Base-by-base conservation (phyloP, 1,284 basidiomycete genomes). In the Cerrena zonata region DNA sequence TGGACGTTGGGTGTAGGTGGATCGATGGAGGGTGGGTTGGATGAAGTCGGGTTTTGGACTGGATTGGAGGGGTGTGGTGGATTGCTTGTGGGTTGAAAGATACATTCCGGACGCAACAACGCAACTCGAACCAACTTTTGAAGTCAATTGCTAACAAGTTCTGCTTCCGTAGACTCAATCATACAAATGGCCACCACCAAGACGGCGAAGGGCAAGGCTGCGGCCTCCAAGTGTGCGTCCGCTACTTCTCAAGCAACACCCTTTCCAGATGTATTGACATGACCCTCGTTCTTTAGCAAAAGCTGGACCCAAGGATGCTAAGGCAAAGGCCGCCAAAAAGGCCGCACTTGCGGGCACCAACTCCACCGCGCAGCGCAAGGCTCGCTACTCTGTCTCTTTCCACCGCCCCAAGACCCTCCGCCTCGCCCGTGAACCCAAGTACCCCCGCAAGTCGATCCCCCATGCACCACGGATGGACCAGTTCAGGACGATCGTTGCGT, bases 401-500 rank as follows among this genome's bases (percentile, higher is more conserved):
- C 91, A 93, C 78, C 91, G 93, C 62, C 95, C 95, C 59, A 95
- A 93, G 79, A 98, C 95, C 49, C 82, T 99, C 56, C 83, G 81
- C 60, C 84, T 97, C 50, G 67, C 85, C 54, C 90, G 94, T 58
- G 78, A 77, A 44, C 95, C 95, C 65, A 87, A 86, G 73, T 99
- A 97, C 84, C 91, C 89, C 41, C 88, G 95, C 68, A 98, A 95
- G 77, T 89, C 86, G 52, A 80, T 98, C 60, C 86, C 88, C 51
- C 94, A 97, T 81, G 86, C 83, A n/a, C 93, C 94, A 39, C 79
- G 95, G 62, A 94, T 98, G 91, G 96, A 99, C 69, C 91, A 95
- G 69, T 95, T 88, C 82, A 82, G 92, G 73, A 94, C 91, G 48
- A 92, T 98, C 68, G 84, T 94, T 56, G 89, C 84, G 83, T 87